Conservation (phyloP, 75 land plant species). For the Ceratopteris richardii region DNA sequence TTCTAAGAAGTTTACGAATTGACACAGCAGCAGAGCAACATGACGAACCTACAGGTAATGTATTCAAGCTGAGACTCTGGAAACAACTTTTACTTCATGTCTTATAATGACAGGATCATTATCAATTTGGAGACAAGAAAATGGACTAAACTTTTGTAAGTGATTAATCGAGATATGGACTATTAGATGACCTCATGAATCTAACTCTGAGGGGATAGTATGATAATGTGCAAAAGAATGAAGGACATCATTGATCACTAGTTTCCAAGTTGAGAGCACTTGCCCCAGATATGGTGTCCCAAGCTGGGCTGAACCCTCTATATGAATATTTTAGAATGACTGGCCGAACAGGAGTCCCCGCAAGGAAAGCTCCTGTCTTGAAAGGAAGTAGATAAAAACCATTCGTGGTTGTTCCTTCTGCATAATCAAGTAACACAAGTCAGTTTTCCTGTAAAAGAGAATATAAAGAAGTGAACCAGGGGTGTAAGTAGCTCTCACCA, state of each 20-base stretch:
- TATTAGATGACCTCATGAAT: too few relatives aligned
- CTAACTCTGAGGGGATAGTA: too few relatives aligned
- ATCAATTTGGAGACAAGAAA: too few relatives aligned
- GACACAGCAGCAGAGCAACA: conserved; percentile 79
- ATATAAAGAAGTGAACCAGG: background rate
- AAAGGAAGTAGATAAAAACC: conserved; percentile 87
- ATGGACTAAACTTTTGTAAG: too few relatives aligned
- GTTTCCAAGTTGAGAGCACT: background rate
- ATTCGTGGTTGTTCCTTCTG: conserved; percentile 99
- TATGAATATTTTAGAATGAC: conserved; percentile 82
- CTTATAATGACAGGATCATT: too few relatives aligned
- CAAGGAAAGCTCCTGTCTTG: conserved; percentile 95
- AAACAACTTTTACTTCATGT: too few relatives aligned
- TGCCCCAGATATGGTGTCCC: conserved; percentile 97
- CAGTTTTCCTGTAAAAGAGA: background rate
- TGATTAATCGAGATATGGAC: too few relatives aligned
- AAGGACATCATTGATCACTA: too few relatives aligned
- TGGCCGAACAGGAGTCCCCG: conserved; percentile 75
- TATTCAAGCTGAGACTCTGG: too few relatives aligned
- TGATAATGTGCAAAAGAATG: too few relatives aligned
- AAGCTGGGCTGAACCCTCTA: conserved; percentile 90
- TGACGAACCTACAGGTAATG: conserved; percentile 65
- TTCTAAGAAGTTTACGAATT: conserved; percentile 77
- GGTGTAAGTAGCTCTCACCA: conserved; percentile 34
- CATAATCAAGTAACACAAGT: background rate